Base-by-base conservation (phyloP, 73 alveolate species). In the Paramecium pentaurelia region DNA sequence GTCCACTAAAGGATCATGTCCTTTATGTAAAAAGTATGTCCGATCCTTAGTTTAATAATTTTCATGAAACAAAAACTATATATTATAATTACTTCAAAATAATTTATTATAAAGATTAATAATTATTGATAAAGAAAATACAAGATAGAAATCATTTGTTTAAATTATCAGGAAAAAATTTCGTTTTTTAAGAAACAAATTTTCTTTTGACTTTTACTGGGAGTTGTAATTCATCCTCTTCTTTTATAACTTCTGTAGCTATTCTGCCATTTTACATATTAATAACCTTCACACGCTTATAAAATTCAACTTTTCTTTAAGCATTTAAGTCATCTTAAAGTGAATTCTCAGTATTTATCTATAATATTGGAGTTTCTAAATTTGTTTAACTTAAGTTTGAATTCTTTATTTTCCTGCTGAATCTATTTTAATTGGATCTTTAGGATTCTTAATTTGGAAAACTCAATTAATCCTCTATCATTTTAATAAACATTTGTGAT, bases 21-120 rank as follows among this genome's bases (percentile, higher is more conserved):
- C 88, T 3, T 75, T 75, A 38, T 75, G 88, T 20, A 75, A 75
- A 42, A 75, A 75, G 40, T 38, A 75, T 75, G 60, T 75, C 10
- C n/a, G 88, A 2, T 75, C 64, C 36, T 37, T 75, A 75, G 88
- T 75, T 75, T 25, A 38, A 42, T 75, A 75, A 38, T 75, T 38
- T 75, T 38, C 16, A 75, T 75, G 88, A 75, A 3, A 11, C 12
- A 2, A 20, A 60, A 3, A 18, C 32, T 54, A 54, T 22, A 54
- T 47, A 11, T 47, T 47, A 47, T 54, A n/a, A 54, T 54, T n/a
- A 54, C 70, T 54, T 1, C 3, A 54, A 18, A 20, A 54, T 54
- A 54, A 54, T 54, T n/a, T 16, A 49, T 49, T 49, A 40, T 40
- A 0, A 40, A 4, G 49, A 40, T 40, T 8, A 49, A 49, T 12